Evolutionary conservation across 441 rosid species (phyloP).

Genomic region (Mallotus repandus): DNA sequence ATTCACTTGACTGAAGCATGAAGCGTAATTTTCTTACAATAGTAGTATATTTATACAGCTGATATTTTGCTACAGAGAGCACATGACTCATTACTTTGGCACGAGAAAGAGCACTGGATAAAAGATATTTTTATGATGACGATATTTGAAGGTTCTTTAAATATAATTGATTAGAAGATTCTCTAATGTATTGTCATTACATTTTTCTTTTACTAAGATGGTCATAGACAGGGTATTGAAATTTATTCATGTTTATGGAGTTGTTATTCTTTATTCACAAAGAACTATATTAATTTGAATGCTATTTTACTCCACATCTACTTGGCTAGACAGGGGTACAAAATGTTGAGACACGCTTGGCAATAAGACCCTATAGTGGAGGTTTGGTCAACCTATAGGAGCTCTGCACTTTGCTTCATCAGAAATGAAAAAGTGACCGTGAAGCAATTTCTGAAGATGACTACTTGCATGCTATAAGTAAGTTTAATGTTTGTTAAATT

Average conservation of each 20-base stretch:
- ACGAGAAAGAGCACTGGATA: conserved; percentile 69
- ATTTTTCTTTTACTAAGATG: neutral
- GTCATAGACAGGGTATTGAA: neutral
- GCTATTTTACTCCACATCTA: conserved; percentile 12
- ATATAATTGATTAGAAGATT: neutral
- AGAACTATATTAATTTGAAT: neutral
- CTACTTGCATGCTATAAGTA: conserved; percentile 91
- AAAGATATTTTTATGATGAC: too few relatives aligned
- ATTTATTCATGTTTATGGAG: neutral
- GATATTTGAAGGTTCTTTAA: neutral
- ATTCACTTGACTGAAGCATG: conserved; percentile 79
- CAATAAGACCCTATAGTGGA: conserved; percentile 80
- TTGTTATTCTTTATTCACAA: neutral
- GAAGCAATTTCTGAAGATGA: conserved; percentile 92
- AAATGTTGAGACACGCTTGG: conserved; percentile 89
- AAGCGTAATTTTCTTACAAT: conserved; percentile 72
- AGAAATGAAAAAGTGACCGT: conserved; percentile 66
- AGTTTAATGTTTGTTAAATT: conserved; percentile 77
- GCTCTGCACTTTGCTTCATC: conserved; percentile 72
- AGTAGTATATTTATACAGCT: conserved; percentile 63
- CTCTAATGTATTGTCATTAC: neutral
- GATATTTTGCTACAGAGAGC: conserved; percentile 80
- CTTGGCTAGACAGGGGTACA: conserved; percentile 74
- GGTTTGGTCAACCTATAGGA: conserved; percentile 86
- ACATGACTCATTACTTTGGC: conserved; percentile 88